Percentiles rank a stretch among this genome's conserved stretches.
These are phyloP conservation scores for Ophiobolus disseminans DNA, from an alignment of 2,329 filamentous ascomycete species.

Conservation along the genomic window DNA sequence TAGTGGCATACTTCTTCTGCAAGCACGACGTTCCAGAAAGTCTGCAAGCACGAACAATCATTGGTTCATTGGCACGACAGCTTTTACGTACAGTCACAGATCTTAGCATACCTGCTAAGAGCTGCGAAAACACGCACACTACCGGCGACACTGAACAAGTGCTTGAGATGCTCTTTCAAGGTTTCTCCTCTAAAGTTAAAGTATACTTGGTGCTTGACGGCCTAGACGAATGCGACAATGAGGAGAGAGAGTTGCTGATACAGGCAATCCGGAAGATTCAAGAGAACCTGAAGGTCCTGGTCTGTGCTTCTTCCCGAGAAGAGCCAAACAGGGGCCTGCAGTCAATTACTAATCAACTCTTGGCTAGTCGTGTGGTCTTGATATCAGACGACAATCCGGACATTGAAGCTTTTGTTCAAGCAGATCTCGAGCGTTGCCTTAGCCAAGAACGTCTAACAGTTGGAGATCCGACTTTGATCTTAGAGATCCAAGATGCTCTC, in stretches of 20 bases:
- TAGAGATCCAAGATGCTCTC: slow-evolving; percentile 34
- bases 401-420: slow-evolving; percentile 31
- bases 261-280: slow-evolving; percentile 29
- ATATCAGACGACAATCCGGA: slow-evolving; percentile 31
- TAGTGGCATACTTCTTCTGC: slow-evolving; percentile 39
- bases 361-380: slow-evolving; percentile 9
- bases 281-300: slow-evolving; percentile 17
- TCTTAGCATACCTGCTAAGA: slow-evolving; percentile 13
- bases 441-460: slow-evolving; percentile 21
- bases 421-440: slow-evolving; percentile 34
- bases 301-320: slow-evolving; percentile 31
- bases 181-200: slow-evolving; percentile 19
- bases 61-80: slow-evolving; percentile 45
- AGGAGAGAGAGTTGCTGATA: slow-evolving; percentile 19
- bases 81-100: slow-evolving; percentile 39
- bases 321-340: slow-evolving; percentile 22
- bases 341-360: slow-evolving; percentile 6
- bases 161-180: slow-evolving; percentile 27
- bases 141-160: slow-evolving; percentile 21
- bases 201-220: slow-evolving; percentile 46
- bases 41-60: slow-evolving; percentile 28
- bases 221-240: slow-evolving; percentile 40
- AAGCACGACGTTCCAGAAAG: slow-evolving; percentile 31
- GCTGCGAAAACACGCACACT: slow-evolving; percentile 3
- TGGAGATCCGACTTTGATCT: slow-evolving; percentile 33